Evolutionary conservation across 257 asterid genomes (phyloP), one percentile per base, ranked within the genome.

Genomic region (Asclepias syriaca): DNA sequence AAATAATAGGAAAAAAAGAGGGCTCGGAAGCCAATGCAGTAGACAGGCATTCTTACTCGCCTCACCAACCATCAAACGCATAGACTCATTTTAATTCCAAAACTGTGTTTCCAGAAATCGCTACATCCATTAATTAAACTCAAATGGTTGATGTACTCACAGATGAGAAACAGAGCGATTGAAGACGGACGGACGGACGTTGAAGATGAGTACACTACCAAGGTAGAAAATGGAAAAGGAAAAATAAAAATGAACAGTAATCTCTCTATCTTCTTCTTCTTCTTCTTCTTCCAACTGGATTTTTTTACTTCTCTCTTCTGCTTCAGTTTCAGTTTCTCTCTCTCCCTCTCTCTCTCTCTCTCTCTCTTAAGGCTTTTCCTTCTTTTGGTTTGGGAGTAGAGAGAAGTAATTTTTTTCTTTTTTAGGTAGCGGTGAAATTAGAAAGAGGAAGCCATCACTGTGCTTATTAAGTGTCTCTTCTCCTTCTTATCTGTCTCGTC

Each of bases 401-500:
- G 40, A 24, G 39, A 22, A 24, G 40, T 22, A 39, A 53, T 8
- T 58, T 32, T 32, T 32, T 0, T 32, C 0, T 32, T 43, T 43
- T 43, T 40, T 8, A 43, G 48, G 2, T 37, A 69, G 34, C 40
- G 70, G 61, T 61, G 57, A n/a, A 51, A 51, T 51, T 51, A 72
- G 24, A 46, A 57, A 21, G 64, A 53, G 27, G 37, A 57, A 21
- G 64, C 54, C 73, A 57, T 46, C 61, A 74, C 73, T 54, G 65
- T 69, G 39, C 16, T 68, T 65, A 22, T 53, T 34, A 56, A 61
- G 59, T 63, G 66, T 66, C 61, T 66, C 64, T 74, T 14, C 59
- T 19, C 58, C 58, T 45, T 61, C 68, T 67, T 56, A 45, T 74
- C 61, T 56, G 73, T 34, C 71, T 63, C 49, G 32, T 60, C 72